phyloP scores from a whole-genome alignment of 352 stramenopile genomes.

The Pythium vanterpoolii region DNA sequence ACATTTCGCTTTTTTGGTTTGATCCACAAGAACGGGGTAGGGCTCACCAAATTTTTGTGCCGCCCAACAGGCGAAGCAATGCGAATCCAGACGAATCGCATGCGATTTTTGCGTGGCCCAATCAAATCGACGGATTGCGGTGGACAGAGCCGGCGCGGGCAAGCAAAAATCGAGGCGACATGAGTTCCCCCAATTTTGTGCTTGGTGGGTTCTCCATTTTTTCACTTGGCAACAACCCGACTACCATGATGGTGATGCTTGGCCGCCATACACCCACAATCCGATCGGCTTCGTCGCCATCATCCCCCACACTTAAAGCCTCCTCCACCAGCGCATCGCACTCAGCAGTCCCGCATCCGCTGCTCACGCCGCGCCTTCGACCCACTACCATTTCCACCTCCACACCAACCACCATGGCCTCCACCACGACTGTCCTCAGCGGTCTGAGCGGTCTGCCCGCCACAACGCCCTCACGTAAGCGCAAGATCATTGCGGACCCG shows the following conservation, averaged over 20 bases:
- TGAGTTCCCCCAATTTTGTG: background rate
- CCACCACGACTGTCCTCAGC: slow-evolving; percentile 6
- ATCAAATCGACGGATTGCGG: slow-evolving; percentile 5
- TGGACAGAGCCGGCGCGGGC: background rate
- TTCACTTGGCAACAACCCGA: slow-evolving; percentile 19
- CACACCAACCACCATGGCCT: slow-evolving; percentile 7
- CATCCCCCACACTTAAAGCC: slow-evolving; percentile 1
- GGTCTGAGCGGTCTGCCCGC: background rate
- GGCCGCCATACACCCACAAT: background rate
- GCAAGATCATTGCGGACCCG: slow-evolving; percentile 26
- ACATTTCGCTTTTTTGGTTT: background rate
- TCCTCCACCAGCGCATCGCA: background rate
- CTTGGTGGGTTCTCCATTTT: slow-evolving; percentile 1
- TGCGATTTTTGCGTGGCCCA: slow-evolving; percentile 9
- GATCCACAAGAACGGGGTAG: slow-evolving; percentile 8
- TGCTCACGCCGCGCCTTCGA: slow-evolving; percentile 12
- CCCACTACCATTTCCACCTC: background rate
- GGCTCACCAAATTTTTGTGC: slow-evolving; percentile 8
- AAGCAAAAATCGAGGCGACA: background rate
- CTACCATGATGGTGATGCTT: slow-evolving; percentile 5
- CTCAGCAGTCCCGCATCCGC: slow-evolving; percentile 1
- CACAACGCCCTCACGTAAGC: slow-evolving; percentile 19
- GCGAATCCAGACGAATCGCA: slow-evolving; percentile 5
- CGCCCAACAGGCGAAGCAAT: background rate
- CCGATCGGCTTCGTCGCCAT: slow-evolving; percentile 1